phyloP scores from a whole-genome alignment of 2,329 filamentous ascomycete species.

The Ceratocystis variospora region DNA sequence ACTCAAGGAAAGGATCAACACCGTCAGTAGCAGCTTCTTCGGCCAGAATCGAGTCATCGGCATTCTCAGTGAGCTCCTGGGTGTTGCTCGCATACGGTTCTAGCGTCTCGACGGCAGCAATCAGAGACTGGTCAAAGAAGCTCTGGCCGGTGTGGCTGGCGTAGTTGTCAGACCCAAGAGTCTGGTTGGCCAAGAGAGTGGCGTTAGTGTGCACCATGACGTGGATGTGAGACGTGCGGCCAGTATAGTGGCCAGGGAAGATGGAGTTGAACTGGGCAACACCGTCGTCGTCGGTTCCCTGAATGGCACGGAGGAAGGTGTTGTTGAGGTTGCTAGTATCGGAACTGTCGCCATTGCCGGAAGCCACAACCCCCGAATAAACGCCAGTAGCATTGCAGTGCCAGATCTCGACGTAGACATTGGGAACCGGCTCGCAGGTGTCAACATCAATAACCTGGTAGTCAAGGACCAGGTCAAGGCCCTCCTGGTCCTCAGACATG shows the following conservation, averaged over 20 bases:
- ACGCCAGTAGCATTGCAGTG: conserved; percentile 34
- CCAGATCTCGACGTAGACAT: conserved; percentile 33
- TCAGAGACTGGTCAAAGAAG: conserved; percentile 45
- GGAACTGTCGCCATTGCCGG: conserved; percentile 26
- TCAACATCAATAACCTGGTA: conserved; percentile 32
- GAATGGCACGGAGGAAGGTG: conserved; percentile 31
- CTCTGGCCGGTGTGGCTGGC: conserved; percentile 48
- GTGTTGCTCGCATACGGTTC: conserved; percentile 34
- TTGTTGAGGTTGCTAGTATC: conserved; percentile 25
- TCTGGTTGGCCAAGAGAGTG: conserved; percentile 35
- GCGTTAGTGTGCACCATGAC: conserved; percentile 27
- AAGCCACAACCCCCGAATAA: conserved; percentile 30
- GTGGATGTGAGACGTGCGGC: conserved; percentile 32
- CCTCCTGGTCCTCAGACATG: conserved; percentile 30
- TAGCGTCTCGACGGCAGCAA: conserved; percentile 34
- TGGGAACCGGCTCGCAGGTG: conserved; percentile 30
- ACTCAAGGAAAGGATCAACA: conserved; percentile 45
- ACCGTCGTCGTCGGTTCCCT: conserved; percentile 29
- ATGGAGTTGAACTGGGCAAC: conserved; percentile 31
- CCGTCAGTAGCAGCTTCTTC: conserved; percentile 34
- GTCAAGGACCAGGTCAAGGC: conserved; percentile 31
- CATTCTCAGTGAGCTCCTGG: conserved; percentile 34
- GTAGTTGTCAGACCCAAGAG: conserved; percentile 33
- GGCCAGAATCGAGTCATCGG: conserved; percentile 35
- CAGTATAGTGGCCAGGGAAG: conserved; percentile 33